Evolutionary conservation across 2,329 filamentous ascomycete genomes (phyloP), one percentile per base, ranked within the genome.

Genomic region (Mariannaea sp.): DNA sequence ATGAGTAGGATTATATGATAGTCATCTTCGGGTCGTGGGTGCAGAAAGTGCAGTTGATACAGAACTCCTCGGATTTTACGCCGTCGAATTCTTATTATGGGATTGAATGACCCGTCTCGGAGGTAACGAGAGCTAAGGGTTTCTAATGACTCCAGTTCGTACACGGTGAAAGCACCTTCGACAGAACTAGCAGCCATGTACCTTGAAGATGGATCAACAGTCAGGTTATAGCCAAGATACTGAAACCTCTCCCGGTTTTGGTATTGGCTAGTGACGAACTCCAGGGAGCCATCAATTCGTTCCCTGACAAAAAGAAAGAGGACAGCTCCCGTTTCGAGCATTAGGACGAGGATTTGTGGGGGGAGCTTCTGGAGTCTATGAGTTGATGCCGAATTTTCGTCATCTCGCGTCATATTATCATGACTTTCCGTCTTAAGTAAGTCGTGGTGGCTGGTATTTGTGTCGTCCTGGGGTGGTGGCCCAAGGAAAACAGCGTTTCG

Each of bases 41-140:
- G 84, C 3, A 99, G 78, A 59, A 97, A 99, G 17, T 92, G 88
- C 78, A 97, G 86, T 62, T 90, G 89, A 63, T 93, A 79, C 49
- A 97, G 90, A n/a, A 86, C 78, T 1, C 90, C 92, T 7, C 85
- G 81, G 7, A 91, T 76, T 8, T 70, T 59, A 8, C 79, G 76
- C 14, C 76, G 65, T 14, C 72, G 66, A 32, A 63, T 69, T 1
- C 69, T 71, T 55, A 78, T 78, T 51, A 96, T 80, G 2, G 88
- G 88, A 8, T 77, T 70, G 53, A 89, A 70, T 57, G 73, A 65
- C n/a, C 74, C 70, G 26, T 68, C 66, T 30, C 65, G 59, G 13
- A 65, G 67, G 65, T 79, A 87, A 67, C 74, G 84, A 63, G 62
- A 69, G 61, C 71, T 80, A 66, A 83, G 81, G 60, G 61, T 73